phyloP scores from a whole-genome alignment of 1,284 basidiomycete species.

The Peniophora sp. region DNA sequence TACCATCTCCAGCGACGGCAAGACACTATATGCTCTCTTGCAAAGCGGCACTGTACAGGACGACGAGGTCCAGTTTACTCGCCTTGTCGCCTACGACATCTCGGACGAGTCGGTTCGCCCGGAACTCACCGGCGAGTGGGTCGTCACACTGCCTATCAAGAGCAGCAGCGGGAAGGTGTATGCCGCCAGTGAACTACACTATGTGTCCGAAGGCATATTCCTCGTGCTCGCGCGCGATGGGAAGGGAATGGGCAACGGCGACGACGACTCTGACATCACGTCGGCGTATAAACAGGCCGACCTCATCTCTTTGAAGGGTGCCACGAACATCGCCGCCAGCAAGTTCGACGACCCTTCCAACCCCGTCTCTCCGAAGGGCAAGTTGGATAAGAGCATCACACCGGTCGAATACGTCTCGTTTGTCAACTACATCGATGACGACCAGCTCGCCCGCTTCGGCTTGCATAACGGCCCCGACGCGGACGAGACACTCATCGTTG shows the following conservation, averaged over 20 bases:
- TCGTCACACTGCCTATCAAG: slow-evolving; percentile 51
- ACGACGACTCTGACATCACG: slow-evolving; percentile 28
- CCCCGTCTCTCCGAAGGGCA: slow-evolving; percentile 44
- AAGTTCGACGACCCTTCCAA: slow-evolving; percentile 48
- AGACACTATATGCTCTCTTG: slow-evolving; percentile 51
- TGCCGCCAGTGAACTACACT: slow-evolving; percentile 51
- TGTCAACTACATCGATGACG: slow-evolving; percentile 42
- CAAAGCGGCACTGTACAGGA: slow-evolving; percentile 63
- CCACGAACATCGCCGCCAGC: slow-evolving; percentile 56
- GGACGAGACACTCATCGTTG: slow-evolving; percentile 50
- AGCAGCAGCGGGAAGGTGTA: slow-evolving; percentile 40
- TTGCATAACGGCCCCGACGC: slow-evolving; percentile 45
- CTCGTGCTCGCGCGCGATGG: slow-evolving; percentile 55
- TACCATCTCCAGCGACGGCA: slow-evolving; percentile 41
- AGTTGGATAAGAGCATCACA: slow-evolving; percentile 38
- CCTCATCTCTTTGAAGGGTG: slow-evolving; percentile 46
- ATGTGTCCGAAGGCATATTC: slow-evolving; percentile 44
- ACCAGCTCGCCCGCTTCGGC: slow-evolving; percentile 52
- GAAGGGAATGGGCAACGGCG: slow-evolving; percentile 42
- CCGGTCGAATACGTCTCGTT: slow-evolving; percentile 52
- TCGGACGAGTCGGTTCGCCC: slow-evolving; percentile 22
- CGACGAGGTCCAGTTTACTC: slow-evolving; percentile 40
- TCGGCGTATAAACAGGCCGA: slow-evolving; percentile 53
- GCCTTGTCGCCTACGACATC: slow-evolving; percentile 51
- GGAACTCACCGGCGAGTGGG: slow-evolving; percentile 47